Evolutionary conservation across 176 grass and related monocot species (phyloP), one percentile per base, ranked within the genome.

Genomic region (Rhynchospora pubera): DNA sequence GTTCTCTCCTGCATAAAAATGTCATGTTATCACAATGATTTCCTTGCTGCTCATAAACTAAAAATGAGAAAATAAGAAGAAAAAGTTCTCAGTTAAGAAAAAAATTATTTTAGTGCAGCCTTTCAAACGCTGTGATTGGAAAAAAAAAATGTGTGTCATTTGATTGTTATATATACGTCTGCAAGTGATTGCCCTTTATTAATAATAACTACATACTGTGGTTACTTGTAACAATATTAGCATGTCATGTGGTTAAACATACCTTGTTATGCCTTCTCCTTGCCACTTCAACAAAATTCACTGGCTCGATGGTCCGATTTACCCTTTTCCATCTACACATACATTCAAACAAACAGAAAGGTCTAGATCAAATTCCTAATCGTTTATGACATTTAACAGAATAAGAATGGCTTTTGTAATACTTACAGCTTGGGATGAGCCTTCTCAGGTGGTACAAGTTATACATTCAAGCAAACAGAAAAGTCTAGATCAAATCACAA

Each of bases 241-340:
- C 0, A 13, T 75, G 10, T 24, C 71, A 52, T 14, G 12, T 48
- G 12, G 28, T 66, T 74, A 59, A 26, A 18, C 57, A 83, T 89
- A 93, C 92, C 88, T 98, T 98, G 70, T 89, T 94, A 30, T 84
- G 90, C 53, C 43, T 83, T 55, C 70, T 91, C 34, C 89, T 52
- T 83, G 89, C 88, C 56, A 98, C 89, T 88, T 85, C 85, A 59
- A 28, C 84, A 30, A 80, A 76, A 87, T 93, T 86, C 78, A 89
- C 62, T 78, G 81, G 88, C 73, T 82, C 45, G 61, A 88, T 89
- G 81, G 74, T 86, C 18, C 46, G 51, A 8, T 88, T 88, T 34
- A 87, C 84, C 4, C 92, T 84, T 82, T 71, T 93, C 96, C 96
- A 98, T 86, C 96, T 98, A 58, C 5, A 86, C 2, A 78, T 39